A percentile compares a stretch with the other conserved stretches of the same genome.
Conservation (phyloP, 2,329 filamentous ascomycete genomes). For the Lasiodiplodia theobromae region DNA sequence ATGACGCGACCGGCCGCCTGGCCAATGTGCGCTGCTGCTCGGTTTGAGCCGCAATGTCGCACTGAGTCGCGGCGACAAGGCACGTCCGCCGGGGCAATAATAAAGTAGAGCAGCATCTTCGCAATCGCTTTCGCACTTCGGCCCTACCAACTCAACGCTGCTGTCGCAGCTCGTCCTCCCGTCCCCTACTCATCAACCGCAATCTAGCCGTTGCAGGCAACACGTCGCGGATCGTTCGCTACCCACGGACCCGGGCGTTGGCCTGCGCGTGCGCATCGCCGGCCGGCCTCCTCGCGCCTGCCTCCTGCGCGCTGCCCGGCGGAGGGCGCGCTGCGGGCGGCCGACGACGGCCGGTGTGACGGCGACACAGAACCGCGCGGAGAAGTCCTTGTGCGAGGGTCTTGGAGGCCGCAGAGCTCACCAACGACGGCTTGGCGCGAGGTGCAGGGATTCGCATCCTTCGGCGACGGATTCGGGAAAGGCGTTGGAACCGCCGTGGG, state of each 20-base stretch:
- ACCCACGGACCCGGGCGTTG: not conserved
- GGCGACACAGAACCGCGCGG: slow-evolving; percentile 16
- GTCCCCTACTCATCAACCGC: slow-evolving; percentile 17
- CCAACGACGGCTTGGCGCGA: slow-evolving; percentile 4
- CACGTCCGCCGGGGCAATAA: slow-evolving; percentile 11
- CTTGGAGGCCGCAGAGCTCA: not conserved
- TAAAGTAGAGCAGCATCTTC: slow-evolving; percentile 15
- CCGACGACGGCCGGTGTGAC: slow-evolving; percentile 11
- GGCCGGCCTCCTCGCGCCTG: not conserved
- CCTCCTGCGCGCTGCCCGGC: not conserved
- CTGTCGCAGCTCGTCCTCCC: slow-evolving; percentile 17
- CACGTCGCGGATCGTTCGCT: slow-evolving; percentile 18
- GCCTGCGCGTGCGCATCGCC: not conserved
- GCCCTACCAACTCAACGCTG: not conserved
- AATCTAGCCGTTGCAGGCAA: slow-evolving; percentile 26
- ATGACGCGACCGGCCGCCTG: slow-evolving; percentile 21
- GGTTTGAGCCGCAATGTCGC: slow-evolving; percentile 20
- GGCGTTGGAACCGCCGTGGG: slow-evolving; percentile 16
- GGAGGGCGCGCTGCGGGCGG: not conserved
- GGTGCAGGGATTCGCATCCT: slow-evolving; percentile 5
- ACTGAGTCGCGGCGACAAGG: slow-evolving; percentile 16
- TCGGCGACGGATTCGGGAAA: slow-evolving; percentile 24
- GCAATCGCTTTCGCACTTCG: slow-evolving; percentile 26
- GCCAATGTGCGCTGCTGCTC: slow-evolving; percentile 20
- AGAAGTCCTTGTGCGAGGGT: slow-evolving; percentile 21